Evolutionary conservation across 2,329 filamentous ascomycete genomes (phyloP), one percentile per base, ranked within the genome.

Genomic region (Blumeriella jaapii): DNA sequence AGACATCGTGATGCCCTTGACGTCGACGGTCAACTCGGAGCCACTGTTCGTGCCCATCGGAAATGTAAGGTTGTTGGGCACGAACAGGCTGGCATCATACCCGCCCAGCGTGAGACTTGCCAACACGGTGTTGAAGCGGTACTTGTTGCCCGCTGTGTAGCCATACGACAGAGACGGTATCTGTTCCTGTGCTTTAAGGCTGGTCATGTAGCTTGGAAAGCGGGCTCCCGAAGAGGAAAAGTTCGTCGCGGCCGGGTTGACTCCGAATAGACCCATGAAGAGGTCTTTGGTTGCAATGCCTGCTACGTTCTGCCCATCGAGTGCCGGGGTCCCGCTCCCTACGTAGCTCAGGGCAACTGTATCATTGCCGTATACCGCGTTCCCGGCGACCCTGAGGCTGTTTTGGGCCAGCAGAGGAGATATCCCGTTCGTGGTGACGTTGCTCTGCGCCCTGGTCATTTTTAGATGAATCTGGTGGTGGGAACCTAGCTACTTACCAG

Each of bases 141-240:
- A 63, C 29, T 51, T 52, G 13, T 58, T 59, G 2, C 61, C 60
- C 5, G 61, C 61, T 5, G 60, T 62, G 38, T 62, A 63, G 31
- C 59, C 60, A 55, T 60, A 64, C 31, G 59, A 61, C 10, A 61
- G 41, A 37, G 59, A 61, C 6, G 60, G 60, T 16, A 62, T 62
- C 12, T 50, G 35, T 4, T 53, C 49, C 19, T 59, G 46, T 13
- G 56, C 47, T 40, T 60, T 62, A 5, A 63, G 46, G 0, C 52
- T 55, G 5, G 54, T 54, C 28, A 63, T 43, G 23, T 60, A 61
- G 8, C 59, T 58, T 5, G 53, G 47, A 6, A 54, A 38, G 3
- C 39, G 40, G 17, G 30, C 29, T 15, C 30, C 40, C 22, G 24
- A 31, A 7, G 29, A 31, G 3, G 46, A 43, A 20, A 51, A 47